Base-by-base conservation (phyloP, 169 alveolate species). In the Cyclospora cayetanensis region DNA sequence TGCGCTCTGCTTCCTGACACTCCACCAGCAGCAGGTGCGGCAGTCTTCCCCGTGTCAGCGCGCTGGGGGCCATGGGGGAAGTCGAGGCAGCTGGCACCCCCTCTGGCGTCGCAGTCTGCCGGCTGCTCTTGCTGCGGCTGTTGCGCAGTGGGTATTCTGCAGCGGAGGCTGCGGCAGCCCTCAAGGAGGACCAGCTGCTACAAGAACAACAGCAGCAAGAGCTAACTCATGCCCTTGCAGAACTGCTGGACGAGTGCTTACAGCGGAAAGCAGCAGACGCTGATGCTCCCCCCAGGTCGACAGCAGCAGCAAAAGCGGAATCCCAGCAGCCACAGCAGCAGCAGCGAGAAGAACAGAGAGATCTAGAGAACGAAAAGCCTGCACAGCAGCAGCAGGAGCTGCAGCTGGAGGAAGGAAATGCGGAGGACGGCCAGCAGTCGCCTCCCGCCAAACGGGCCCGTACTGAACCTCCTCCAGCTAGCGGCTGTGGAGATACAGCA, bases 41-140 rank as follows among this genome's bases (percentile, higher is more conserved):
- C 18, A 0, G 25, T 22, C 60, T 1, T n/a, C 60, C 60, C 80
- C 80, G 7, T 7, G 41, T 50, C 52, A 70, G 18, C 25, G n/a
- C n/a, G n/a, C n/a, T n/a, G n/a, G n/a, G n/a, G n/a, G n/a, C n/a
- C n/a, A 70, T 70, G 83, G n/a, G 20, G 43, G 52, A 22, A 4
- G 43, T 34, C 27, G 83, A 12, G 20, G 60, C 60, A 46, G 1
- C 60, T 46, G 25, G 35, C 3, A 37, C 22, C 83, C 83, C 53
- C 53, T 70, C 83, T 4, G 83, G 83, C 35, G 83, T 70, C n/a
- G 83, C 83, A 37, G 83, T 55, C 4, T 70, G 83, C 31, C 83
- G 83, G 34, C 60, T 70, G 83, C 83, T 70, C 60, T 55, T 70
- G 83, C 83, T 70, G 60, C 83, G 83, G 83, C 83, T 70, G 83